phyloP scores from a whole-genome alignment of 1,139 yeast genomes.

The Magnusiomyces tetraspermus region DNA sequence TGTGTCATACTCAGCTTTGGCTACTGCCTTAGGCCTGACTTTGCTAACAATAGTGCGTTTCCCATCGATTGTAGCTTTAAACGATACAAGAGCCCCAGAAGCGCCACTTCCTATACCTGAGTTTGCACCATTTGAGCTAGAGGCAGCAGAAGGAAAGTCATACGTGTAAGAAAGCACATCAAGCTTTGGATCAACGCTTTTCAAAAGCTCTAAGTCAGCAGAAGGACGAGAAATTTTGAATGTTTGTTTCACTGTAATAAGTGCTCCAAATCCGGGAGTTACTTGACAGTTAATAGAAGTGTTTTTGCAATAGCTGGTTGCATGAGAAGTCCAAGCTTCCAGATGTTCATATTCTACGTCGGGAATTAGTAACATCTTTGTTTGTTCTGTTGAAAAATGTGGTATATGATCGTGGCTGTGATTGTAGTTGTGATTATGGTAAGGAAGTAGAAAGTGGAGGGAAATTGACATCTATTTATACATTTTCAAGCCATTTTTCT shows the following conservation, averaged over 20 bases:
- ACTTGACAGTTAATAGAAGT: background rate
- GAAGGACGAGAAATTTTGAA: background rate
- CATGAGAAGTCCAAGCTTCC: background rate
- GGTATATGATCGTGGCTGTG: too few relatives aligned
- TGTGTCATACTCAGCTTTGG: constrained; percentile 2
- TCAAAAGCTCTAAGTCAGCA: background rate
- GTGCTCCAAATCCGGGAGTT: background rate
- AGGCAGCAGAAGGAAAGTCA: background rate
- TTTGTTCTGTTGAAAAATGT: too few relatives aligned
- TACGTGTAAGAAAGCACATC: background rate
- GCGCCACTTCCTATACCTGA: background rate
- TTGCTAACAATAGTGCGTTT: constrained; percentile 2
- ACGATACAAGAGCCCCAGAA: constrained; percentile 5
- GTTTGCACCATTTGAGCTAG: background rate
- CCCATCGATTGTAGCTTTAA: constrained; percentile 5
- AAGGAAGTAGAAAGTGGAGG: too few relatives aligned
- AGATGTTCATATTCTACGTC: background rate
- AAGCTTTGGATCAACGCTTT: background rate
- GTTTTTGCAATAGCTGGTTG: background rate
- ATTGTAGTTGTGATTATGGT: too few relatives aligned
- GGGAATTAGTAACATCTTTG: background rate
- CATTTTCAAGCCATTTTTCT: too few relatives aligned
- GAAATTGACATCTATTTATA: too few relatives aligned
- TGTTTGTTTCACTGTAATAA: background rate
- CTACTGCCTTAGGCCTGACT: constrained; percentile 2